A percentile compares a stretch with the other conserved stretches of the same genome.
phyloP scores from a whole-genome alignment of 306 rosid species.

The Acacia acuminata region DNA sequence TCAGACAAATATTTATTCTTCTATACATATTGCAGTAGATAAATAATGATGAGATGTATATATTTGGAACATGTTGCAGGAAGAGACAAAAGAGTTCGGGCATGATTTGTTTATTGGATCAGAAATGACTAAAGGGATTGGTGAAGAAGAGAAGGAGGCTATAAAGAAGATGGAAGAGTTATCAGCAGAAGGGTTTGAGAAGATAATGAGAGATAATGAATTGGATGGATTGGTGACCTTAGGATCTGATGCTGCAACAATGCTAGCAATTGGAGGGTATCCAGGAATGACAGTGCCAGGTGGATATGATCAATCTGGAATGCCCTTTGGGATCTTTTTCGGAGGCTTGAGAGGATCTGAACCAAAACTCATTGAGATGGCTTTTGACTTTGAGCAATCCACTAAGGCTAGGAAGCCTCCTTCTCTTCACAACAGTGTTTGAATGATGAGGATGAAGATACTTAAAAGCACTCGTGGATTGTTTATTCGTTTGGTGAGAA shows the following conservation, averaged over 20 bases:
- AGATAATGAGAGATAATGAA: constrained; percentile 41
- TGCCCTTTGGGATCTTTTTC: constrained; percentile 50
- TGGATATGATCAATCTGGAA: constrained; percentile 41
- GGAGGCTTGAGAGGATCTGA: constrained; percentile 54
- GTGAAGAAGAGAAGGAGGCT: constrained; percentile 37
- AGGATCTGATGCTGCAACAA: constrained; percentile 15
- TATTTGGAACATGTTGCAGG: constrained; percentile 32
- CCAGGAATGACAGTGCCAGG: constrained; percentile 58
- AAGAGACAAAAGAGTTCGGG: constrained; percentile 49
- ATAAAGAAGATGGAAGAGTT: constrained; percentile 34
- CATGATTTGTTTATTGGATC: constrained; percentile 51
- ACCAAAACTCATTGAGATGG: constrained; percentile 50
- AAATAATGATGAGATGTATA: not conserved
- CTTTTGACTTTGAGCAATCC: constrained; percentile 63
- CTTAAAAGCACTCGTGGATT: not conserved
- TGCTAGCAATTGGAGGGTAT: constrained; percentile 57
- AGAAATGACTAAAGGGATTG: constrained; percentile 53
- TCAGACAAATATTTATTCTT: not conserved
- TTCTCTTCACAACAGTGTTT: not conserved
- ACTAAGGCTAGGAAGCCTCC: constrained; percentile 39
- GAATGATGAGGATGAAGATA: too few relatives aligned
- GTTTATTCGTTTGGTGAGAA: not conserved
- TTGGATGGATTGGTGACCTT: constrained; percentile 54
- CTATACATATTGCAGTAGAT: not conserved
- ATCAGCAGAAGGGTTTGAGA: constrained; percentile 53